phyloP scores from a whole-genome alignment of 1,284 basidiomycete genomes.

The Trametes hirsuta region DNA sequence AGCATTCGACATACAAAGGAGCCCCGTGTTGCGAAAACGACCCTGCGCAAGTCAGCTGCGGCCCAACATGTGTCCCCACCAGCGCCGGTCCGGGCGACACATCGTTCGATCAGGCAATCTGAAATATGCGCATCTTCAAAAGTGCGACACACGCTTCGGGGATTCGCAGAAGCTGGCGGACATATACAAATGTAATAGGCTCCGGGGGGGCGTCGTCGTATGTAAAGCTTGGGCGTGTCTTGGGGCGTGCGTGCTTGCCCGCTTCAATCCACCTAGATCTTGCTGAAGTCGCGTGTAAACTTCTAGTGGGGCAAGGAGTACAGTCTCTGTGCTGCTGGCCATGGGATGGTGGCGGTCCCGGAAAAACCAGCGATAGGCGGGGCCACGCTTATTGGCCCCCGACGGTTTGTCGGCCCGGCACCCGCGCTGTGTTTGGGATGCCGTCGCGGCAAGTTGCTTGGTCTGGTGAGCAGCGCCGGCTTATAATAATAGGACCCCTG shows the following conservation, averaged over 20 bases:
- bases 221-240: background rate
- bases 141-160: constrained; percentile 9
- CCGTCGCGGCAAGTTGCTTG: background rate
- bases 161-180: background rate
- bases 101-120: background rate
- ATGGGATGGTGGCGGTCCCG: background rate
- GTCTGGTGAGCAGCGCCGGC: background rate
- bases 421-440: background rate
- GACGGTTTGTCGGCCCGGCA: constrained; percentile 2
- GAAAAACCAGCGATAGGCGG: background rate
- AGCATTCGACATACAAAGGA: constrained; percentile 8
- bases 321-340: background rate
- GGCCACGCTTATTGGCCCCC: background rate
- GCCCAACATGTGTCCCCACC: background rate
- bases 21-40: constrained; percentile 1
- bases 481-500: no score
- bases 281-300: background rate
- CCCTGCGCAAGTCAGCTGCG: constrained; percentile 15
- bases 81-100: constrained; percentile 7
- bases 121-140: background rate
- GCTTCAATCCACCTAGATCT: background rate
- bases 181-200: background rate
- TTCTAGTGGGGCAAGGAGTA: background rate
- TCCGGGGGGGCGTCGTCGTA: background rate
- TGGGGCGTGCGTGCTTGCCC: background rate